Evolutionary conservation across 2,329 filamentous ascomycete genomes (phyloP).

Genomic region (Phyllosticta citrichinensis): DNA sequence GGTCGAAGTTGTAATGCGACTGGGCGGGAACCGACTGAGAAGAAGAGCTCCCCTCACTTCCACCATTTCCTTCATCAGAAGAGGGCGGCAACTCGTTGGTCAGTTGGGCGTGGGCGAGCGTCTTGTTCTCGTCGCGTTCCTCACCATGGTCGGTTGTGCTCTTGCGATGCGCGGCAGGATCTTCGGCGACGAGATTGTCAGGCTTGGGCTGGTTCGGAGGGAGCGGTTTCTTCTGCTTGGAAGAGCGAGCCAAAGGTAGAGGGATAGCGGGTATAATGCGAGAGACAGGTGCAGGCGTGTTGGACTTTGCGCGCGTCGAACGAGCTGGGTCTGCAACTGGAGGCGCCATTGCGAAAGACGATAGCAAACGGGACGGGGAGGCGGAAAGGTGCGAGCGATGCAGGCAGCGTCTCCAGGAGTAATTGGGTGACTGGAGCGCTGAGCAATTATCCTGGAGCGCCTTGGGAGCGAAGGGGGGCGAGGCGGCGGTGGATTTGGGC

Average conservation of each 20-base stretch:
- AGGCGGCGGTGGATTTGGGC: not conserved
- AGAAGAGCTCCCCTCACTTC: not conserved
- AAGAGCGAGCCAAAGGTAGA: conserved; percentile 22
- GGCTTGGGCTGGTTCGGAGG: not conserved
- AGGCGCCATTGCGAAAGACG: conserved; percentile 19
- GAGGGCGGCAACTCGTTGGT: not conserved
- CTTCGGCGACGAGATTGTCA: not conserved
- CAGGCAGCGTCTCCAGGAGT: conserved; percentile 31
- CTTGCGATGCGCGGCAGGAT: not conserved
- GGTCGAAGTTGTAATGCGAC: not conserved
- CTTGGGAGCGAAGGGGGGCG: conserved; percentile 13
- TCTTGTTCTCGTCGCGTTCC: not conserved
- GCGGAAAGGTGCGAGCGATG: not conserved
- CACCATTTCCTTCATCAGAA: not conserved
- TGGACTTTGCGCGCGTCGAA: conserved; percentile 15
- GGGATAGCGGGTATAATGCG: conserved; percentile 31
- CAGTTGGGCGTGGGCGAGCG: not conserved
- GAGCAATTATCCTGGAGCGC: conserved; percentile 35
- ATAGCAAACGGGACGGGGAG: not conserved
- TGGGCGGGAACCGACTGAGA: not conserved
- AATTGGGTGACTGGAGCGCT: conserved; percentile 21
- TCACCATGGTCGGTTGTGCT: not conserved
- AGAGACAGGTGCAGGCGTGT: conserved; percentile 17
- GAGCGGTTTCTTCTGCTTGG: conserved; percentile 3
- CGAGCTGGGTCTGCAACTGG: conserved; percentile 18